These are phyloP conservation scores for Lodderomyces margitis DNA, from an alignment of 1,139 yeast species.

Conservation along the genomic window DNA sequence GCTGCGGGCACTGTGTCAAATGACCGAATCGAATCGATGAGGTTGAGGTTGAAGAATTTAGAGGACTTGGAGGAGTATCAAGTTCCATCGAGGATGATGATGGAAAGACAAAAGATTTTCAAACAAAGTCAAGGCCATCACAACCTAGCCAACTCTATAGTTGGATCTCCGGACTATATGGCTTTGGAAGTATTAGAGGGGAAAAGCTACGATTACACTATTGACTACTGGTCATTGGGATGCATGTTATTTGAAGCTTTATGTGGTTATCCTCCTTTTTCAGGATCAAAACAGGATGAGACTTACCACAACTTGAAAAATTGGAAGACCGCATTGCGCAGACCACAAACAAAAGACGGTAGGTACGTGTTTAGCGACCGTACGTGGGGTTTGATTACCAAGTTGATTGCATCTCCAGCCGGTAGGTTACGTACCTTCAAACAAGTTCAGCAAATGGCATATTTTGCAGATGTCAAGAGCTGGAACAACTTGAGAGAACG, in stretches of 20 bases:
- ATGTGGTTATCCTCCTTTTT: constrained; percentile 95
- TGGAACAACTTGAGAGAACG: constrained; percentile 69
- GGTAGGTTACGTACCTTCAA: constrained; percentile 73
- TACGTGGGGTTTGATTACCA: constrained; percentile 87
- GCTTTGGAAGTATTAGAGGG: constrained; percentile 97
- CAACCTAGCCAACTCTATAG: constrained; percentile 90
- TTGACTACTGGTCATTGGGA: constrained; percentile 98
- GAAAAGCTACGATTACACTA: constrained; percentile 88
- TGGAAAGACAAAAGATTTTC: constrained; percentile 84
- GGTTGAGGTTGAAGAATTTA: constrained; percentile 77
- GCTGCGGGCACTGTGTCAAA: constrained; percentile 96
- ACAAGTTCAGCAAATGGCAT: constrained; percentile 76
- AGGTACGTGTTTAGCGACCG: constrained; percentile 91
- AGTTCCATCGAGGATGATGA: constrained; percentile 73
- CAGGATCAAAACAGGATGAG: constrained; percentile 91
- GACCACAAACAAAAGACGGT: constrained; percentile 93
- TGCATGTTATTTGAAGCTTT: constrained; percentile 91
- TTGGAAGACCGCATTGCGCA: constrained; percentile 83
- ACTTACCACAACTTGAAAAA: constrained; percentile 91
- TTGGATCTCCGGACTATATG: constrained; percentile 99
- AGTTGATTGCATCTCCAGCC: constrained; percentile 76
- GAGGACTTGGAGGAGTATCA: constrained; percentile 62
- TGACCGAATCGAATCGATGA: constrained; percentile 92
- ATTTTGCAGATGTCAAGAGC: constrained; percentile 73
- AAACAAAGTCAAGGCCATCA: constrained; percentile 62